Conservation (phyloP, 2,329 filamentous ascomycete genomes). For the Fusarium sp. region DNA sequence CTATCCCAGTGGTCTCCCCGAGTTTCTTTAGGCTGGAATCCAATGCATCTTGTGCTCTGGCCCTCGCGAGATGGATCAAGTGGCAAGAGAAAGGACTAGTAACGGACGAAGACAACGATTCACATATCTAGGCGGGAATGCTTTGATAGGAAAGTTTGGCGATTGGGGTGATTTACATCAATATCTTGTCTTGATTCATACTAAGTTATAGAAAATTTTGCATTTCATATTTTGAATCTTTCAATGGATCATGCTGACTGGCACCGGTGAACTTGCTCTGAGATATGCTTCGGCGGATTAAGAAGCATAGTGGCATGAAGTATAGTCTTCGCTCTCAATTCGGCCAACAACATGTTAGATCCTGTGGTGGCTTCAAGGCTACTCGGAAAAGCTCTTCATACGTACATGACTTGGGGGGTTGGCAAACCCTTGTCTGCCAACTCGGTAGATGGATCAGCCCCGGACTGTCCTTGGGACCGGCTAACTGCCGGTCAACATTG, state of each 20-base stretch:
- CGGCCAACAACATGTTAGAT: background rate
- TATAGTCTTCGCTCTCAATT: background rate
- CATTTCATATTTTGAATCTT: constrained; percentile 9
- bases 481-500: background rate
- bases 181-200: constrained; percentile 42
- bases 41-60: constrained; percentile 41
- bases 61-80: constrained; percentile 30
- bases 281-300: background rate
- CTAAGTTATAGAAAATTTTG: constrained; percentile 30
- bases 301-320: background rate
- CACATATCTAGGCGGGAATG: constrained; percentile 51
- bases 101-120: constrained; percentile 46
- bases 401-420: background rate
- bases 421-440: background rate
- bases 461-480: background rate
- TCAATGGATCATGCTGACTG: background rate
- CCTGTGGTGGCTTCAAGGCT: background rate
- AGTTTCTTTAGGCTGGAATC: constrained; percentile 36
- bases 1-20: constrained; percentile 22
- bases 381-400: background rate
- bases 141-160: constrained; percentile 61
- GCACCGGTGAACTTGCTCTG: background rate
- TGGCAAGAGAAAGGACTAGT: constrained; percentile 10
- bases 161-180: constrained; percentile 60
- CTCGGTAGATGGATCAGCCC: background rate